These are phyloP conservation scores for Malassezia sp. DNA, from an alignment of 1,284 basidiomycete genomes.

Conservation along the genomic window DNA sequence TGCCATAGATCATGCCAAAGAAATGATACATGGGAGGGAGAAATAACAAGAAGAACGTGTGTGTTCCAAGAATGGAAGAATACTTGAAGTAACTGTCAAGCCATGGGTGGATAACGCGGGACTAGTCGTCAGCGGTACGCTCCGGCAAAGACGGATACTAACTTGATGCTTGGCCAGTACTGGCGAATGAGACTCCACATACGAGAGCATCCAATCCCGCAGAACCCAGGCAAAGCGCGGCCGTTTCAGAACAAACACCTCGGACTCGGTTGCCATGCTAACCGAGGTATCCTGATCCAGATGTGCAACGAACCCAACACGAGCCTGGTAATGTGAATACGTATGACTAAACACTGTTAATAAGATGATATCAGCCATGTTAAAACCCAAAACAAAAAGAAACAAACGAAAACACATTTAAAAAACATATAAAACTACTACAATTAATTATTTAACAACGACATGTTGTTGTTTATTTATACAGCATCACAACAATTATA, in stretches of 20 bases:
- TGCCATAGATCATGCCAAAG: slow-evolving; percentile 59
- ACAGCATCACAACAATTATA: neutral
- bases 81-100: slow-evolving; percentile 82
- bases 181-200: neutral
- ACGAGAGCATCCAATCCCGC: neutral
- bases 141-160: neutral
- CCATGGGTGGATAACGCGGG: slow-evolving; percentile 49
- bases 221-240: neutral
- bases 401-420: neutral
- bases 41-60: slow-evolving; percentile 86
- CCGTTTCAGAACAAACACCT: neutral
- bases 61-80: slow-evolving; percentile 66
- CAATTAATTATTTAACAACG: neutral
- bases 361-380: neutral
- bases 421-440: neutral
- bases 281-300: too few relatives aligned
- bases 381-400: neutral
- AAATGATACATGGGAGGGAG: slow-evolving; percentile 81
- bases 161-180: slow-evolving; percentile 4
- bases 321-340: too few relatives aligned
- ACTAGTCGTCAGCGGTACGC: slow-evolving; percentile 7
- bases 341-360: neutral
- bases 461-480: neutral
- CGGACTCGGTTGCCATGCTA: neutral
- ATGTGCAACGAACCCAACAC: too few relatives aligned